Percentiles rank a stretch among this genome's conserved stretches.
These are phyloP conservation scores for Rosa chinensis DNA, from an alignment of 306 rosid species.

Conservation along the genomic window DNA sequence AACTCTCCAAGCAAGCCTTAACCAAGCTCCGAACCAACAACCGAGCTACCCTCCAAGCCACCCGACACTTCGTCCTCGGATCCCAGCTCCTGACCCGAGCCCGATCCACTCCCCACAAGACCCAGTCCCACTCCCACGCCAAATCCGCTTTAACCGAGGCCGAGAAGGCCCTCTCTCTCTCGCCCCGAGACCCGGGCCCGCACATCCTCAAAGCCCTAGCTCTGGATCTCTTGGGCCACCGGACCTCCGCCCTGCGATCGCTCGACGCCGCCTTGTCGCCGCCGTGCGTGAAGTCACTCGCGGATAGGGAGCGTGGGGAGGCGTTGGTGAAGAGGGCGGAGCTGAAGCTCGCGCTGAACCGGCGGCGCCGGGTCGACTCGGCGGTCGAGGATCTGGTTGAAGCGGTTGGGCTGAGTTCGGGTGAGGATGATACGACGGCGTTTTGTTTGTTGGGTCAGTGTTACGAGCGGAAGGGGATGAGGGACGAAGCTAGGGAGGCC, in stretches of 20 bases:
- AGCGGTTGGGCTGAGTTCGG: conserved; percentile 35
- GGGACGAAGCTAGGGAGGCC: conserved; percentile 40
- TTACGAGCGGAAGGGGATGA: conserved; percentile 61
- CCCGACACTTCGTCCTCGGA: conserved; percentile 49
- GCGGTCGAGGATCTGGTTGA: conserved; percentile 56
- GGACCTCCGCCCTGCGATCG: conserved; percentile 43
- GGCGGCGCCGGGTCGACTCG: conserved; percentile 58
- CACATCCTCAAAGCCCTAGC: conserved; percentile 56
- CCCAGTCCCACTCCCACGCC: conserved; percentile 46
- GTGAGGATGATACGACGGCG: conserved; percentile 25
- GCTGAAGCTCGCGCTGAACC: conserved; percentile 49
- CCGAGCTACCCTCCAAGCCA: conserved; percentile 37
- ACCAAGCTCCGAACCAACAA: conserved; percentile 35
- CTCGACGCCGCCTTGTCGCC: conserved; percentile 47
- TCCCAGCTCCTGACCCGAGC: conserved; percentile 54
- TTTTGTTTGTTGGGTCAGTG: conserved; percentile 60
- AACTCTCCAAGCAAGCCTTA: conserved; percentile 31
- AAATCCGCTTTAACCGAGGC: conserved; percentile 49
- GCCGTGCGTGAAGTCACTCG: conserved; percentile 42
- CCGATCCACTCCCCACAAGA: conserved; percentile 32
- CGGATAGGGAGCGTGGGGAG: conserved; percentile 34
- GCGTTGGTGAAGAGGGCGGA: conserved; percentile 60
- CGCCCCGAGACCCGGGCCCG: conserved; percentile 51
- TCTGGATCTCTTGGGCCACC: conserved; percentile 42
- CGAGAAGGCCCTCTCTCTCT: conserved; percentile 46